Conservation (phyloP, 768 basidiomycete species). For the Russula ochroleuca region DNA sequence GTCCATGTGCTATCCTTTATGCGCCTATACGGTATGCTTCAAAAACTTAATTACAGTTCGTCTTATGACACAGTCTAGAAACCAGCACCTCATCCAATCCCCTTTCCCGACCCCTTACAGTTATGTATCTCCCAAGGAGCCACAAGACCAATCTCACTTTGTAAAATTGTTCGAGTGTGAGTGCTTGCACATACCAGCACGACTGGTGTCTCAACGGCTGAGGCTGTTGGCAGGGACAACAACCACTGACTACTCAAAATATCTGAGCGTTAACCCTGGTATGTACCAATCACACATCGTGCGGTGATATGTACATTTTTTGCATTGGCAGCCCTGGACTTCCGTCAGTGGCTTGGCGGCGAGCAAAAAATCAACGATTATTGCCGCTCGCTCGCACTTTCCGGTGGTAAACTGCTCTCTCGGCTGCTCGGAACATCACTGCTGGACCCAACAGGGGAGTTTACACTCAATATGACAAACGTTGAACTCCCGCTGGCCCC, state of each 20-base stretch:
- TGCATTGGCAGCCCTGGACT: slow-evolving; percentile 54
- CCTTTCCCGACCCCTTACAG: slow-evolving; percentile 52
- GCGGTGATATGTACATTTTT: neutral
- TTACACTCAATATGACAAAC: slow-evolving; percentile 70
- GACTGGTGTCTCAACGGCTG: neutral
- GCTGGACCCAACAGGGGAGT: slow-evolving; percentile 52
- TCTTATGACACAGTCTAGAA: slow-evolving; percentile 39
- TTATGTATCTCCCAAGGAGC: slow-evolving; percentile 48
- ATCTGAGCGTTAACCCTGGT: slow-evolving; percentile 54
- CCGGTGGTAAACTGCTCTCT: slow-evolving; percentile 59
- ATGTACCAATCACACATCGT: slow-evolving; percentile 13
- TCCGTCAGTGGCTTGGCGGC: slow-evolving; percentile 70
- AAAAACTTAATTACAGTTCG: neutral
- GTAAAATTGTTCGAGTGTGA: slow-evolving; percentile 50
- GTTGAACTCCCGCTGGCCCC: slow-evolving; percentile 40
- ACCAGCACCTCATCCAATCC: slow-evolving; percentile 58
- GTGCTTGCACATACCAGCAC: slow-evolving; percentile 29
- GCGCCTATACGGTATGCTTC: slow-evolving; percentile 55
- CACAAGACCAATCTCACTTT: slow-evolving; percentile 38
- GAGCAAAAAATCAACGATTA: slow-evolving; percentile 68
- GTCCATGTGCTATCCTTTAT: slow-evolving; percentile 67
- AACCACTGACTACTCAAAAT: slow-evolving; percentile 53
- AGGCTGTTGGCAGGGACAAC: slow-evolving; percentile 49
- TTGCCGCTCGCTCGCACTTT: slow-evolving; percentile 61
- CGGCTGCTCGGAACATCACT: slow-evolving; percentile 56